Evolutionary conservation across 208 protist species (phyloP).

Genomic region (Acanthamoeba culbertsoni): DNA sequence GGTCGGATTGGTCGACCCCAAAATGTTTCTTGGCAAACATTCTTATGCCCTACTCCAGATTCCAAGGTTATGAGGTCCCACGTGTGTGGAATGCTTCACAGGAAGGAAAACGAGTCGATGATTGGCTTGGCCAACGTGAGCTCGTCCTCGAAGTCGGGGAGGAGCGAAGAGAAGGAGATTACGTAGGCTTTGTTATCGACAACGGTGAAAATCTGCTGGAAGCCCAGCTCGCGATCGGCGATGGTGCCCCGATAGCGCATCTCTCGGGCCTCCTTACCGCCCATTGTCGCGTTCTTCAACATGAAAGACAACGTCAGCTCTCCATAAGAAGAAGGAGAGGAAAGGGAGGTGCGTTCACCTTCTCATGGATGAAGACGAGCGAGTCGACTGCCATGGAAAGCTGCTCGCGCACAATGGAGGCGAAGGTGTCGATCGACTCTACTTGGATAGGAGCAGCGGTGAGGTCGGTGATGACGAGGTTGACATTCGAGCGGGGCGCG

Average conservation of each 20-base stretch:
- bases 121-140: neutral
- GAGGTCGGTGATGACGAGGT: slow-evolving; percentile 27
- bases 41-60: too few relatives aligned
- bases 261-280: neutral
- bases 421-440: neutral
- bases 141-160: neutral
- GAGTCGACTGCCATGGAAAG: slow-evolving; percentile 4
- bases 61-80: too few relatives aligned
- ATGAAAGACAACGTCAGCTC: neutral
- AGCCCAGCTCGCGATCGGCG: neutral
- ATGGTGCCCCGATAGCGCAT: neutral
- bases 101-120: neutral
- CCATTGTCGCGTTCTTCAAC: neutral
- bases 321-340: neutral
- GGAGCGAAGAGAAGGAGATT: slow-evolving; percentile 20
- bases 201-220: neutral
- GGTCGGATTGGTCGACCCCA: neutral
- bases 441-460: neutral
- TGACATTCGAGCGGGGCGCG: slow-evolving; percentile 4
- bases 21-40: neutral
- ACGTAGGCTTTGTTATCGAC: slow-evolving; percentile 21
- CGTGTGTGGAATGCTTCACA: neutral
- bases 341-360: neutral
- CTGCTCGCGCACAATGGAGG: neutral
- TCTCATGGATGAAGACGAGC: neutral